These are phyloP conservation scores for Plenodomus lindquistii DNA, from an alignment of 2,329 filamentous ascomycete genomes.

Conservation along the genomic window DNA sequence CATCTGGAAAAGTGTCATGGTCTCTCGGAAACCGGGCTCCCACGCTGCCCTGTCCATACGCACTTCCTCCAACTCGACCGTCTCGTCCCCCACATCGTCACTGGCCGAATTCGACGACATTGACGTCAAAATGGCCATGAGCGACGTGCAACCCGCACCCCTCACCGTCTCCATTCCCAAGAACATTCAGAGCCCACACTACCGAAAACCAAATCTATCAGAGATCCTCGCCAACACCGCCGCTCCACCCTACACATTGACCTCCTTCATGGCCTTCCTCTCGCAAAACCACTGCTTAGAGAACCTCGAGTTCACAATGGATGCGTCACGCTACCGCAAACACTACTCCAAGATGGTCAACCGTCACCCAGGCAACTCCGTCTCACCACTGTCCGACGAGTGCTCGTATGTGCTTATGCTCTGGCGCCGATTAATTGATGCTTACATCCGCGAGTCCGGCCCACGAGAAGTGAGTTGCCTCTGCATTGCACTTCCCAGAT, in stretches of 20 bases:
- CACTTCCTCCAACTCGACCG: constrained; percentile 41
- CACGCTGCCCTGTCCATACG: constrained; percentile 35
- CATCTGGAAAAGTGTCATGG: constrained; percentile 45
- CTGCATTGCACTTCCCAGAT: not conserved
- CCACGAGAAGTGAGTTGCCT: constrained; percentile 38
- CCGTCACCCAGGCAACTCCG: constrained; percentile 50
- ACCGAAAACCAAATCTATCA: constrained; percentile 71
- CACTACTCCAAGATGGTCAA: constrained; percentile 65
- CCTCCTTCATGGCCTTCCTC: constrained; percentile 93
- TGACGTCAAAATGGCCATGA: constrained; percentile 55
- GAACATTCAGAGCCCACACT: constrained; percentile 53
- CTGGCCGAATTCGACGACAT: constrained; percentile 46
- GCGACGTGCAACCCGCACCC: constrained; percentile 50
- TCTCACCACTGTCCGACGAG: constrained; percentile 59
- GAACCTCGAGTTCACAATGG: constrained; percentile 94
- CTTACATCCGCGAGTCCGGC: constrained; percentile 68
- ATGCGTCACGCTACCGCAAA: constrained; percentile 81
- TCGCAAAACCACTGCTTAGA: constrained; percentile 97
- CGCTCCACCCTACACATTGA: constrained; percentile 84
- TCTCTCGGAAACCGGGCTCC: constrained; percentile 34
- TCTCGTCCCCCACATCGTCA: constrained; percentile 40
- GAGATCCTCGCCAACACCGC: constrained; percentile 89
- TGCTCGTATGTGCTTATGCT: constrained; percentile 74
- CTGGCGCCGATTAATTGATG: constrained; percentile 86
- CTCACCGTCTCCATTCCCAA: constrained; percentile 56